These are phyloP conservation scores for Rostrohypoxylon terebratum DNA, from an alignment of 495 filamentous ascomycete species.

Conservation along the genomic window DNA sequence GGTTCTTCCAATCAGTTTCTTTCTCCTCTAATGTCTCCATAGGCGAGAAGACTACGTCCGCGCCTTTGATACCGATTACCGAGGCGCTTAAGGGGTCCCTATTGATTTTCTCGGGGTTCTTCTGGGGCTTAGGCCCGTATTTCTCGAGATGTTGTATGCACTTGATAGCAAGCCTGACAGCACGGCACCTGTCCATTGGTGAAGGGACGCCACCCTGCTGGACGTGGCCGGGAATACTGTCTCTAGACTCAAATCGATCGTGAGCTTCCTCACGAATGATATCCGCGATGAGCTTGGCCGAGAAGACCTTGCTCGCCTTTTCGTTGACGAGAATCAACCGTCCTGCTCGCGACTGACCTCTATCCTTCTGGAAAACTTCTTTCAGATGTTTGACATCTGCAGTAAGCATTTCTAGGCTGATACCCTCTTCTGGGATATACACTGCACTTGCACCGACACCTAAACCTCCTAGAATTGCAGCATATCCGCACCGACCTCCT, in stretches of 20 bases:
- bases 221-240: conserved; percentile 94
- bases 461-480: conserved; percentile 90
- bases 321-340: conserved; percentile 96
- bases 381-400: conserved; percentile 91
- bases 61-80: conserved; percentile 94
- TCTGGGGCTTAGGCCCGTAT: conserved; percentile 71
- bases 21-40: conserved; percentile 80
- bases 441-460: conserved; percentile 93
- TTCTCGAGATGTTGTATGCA: conserved; percentile 89
- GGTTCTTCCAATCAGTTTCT: conserved; percentile 93
- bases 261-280: conserved; percentile 95
- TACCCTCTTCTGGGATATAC: conserved; percentile 97
- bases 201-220: conserved; percentile 95
- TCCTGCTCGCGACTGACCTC: conserved; percentile 89
- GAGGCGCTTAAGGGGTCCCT: conserved; percentile 75
- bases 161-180: conserved; percentile 89
- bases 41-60: conserved; percentile 84
- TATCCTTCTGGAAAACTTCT: conserved; percentile 84
- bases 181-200: conserved; percentile 94
- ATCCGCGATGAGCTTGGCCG: conserved; percentile 89
- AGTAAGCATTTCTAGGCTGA: conserved; percentile 92
- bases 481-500: conserved; percentile 93
- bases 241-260: conserved; percentile 91
- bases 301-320: conserved; percentile 88
- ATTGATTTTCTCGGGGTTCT: conserved; percentile 68